phyloP scores from a whole-genome alignment of 176 grass and related monocot species.

The Juncus inflexus region DNA sequence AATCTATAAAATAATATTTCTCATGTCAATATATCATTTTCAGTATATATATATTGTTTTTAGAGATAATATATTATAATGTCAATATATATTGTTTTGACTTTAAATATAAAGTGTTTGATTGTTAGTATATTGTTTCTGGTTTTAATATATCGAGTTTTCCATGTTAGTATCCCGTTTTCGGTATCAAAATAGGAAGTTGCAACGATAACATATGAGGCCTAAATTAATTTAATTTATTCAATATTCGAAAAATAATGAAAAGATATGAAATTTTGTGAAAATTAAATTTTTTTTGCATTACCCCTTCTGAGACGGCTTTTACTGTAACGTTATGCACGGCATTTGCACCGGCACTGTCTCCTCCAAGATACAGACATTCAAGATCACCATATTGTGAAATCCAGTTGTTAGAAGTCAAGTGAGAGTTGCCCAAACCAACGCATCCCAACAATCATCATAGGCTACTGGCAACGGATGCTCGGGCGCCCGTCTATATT shows the following conservation, averaged over 20 bases:
- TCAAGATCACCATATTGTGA: constrained; percentile 39
- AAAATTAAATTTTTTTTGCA: too few relatives aligned
- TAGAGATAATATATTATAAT: too few relatives aligned
- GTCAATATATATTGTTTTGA: too few relatives aligned
- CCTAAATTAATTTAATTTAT: constrained; percentile 29
- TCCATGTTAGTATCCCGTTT: constrained; percentile 48
- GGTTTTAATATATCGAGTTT: constrained; percentile 43
- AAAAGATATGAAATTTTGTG: too few relatives aligned
- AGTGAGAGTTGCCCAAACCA: constrained; percentile 33
- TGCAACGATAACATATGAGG: constrained; percentile 40
- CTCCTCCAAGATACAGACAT: constrained; percentile 50
- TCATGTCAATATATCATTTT: constrained; percentile 40
- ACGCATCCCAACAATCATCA: constrained; percentile 50
- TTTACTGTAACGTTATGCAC: constrained; percentile 42
- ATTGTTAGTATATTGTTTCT: neutral
- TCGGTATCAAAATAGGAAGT: constrained; percentile 57
- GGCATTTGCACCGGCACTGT: constrained; percentile 63
- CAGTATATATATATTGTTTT: neutral
- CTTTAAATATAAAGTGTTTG: too few relatives aligned
- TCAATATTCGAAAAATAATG: constrained; percentile 16
- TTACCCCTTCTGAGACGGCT: constrained; percentile 11
- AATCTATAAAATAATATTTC: too few relatives aligned
- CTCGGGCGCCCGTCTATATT: constrained; percentile 65
- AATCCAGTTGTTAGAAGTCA: constrained; percentile 42
- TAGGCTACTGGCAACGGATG: constrained; percentile 49